Base-by-base conservation (phyloP, 768 basidiomycete genomes). In the Calvatia gigantea region DNA sequence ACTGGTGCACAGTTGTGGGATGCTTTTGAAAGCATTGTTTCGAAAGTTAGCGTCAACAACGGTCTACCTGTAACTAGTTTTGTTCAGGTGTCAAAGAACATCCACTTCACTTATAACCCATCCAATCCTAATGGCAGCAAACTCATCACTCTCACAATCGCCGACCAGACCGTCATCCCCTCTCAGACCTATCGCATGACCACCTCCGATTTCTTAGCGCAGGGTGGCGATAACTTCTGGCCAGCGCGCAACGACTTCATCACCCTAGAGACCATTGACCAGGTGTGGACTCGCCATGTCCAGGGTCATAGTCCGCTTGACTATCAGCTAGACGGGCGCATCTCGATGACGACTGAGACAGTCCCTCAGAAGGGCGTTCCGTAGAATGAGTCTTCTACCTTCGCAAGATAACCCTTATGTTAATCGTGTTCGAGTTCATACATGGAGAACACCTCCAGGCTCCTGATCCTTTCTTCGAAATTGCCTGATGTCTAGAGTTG, bases 1-100 rank as follows among this genome's bases (percentile, higher is more conserved):
- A 75, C 73, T 8, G 76, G 75, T 19, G 61, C 61, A 6, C 64
- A 74, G 59, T 64, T 78, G 14, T 77, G 75, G 75, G 65, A 72
- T 41, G 63, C 73, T 51, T 73, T 78, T 48, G 75, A 77, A 57
- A 72, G 76, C 44, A 70, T 73, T 53, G 69, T 68, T 2, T 69
- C 68, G 15, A 64, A 61, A 33, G 62, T 65, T 29, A 72, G 65
- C 54, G 57, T 64, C 28, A 60, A 61, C 33, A 70, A 68, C 58
- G 61, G 64, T 23, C 43, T 59, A 43, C 48, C 61, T 9, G 71
- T 77, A 27, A 72, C 74, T 7, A 75, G 71, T 38, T 77, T 73
- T 56, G 69, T 75, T 3, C 77, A 78, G 58, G 69, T 77, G 42
- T 76, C 76, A 0, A 57, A 62, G 42, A 70, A 67, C 38, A 66